phyloP scores from a whole-genome alignment of 495 filamentous ascomycete genomes.

The Neurospora sublineolata region DNA sequence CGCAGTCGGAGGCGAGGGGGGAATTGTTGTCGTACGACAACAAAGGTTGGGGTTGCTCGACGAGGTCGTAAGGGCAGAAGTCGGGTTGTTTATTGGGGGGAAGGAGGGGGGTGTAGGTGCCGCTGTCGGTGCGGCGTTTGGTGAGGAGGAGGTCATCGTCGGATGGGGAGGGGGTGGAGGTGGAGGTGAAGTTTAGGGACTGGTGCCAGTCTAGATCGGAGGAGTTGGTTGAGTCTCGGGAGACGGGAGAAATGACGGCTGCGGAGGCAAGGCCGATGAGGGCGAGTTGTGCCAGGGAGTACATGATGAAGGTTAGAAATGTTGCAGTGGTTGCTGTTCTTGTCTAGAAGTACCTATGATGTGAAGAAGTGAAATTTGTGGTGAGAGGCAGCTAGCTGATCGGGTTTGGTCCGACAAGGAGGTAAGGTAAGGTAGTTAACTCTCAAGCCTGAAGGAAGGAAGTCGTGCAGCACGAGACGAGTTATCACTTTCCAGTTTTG shows the following conservation, averaged over 20 bases:
- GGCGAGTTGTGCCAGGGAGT: neutral
- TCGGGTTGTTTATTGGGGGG: neutral
- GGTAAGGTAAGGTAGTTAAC: neutral
- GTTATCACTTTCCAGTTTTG: neutral
- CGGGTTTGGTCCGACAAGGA: neutral
- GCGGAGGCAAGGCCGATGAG: neutral
- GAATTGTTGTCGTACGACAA: neutral
- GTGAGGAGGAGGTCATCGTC: neutral
- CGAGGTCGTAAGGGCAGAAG: neutral
- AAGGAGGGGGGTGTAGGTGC: neutral
- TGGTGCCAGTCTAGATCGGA: no score
- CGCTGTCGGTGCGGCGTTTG: neutral
- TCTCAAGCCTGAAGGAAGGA: neutral
- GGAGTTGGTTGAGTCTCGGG: neutral
- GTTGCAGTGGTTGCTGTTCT: neutral
- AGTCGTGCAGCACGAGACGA: neutral
- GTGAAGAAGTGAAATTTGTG: neutral
- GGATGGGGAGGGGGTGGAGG: neutral
- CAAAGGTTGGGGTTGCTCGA: neutral
- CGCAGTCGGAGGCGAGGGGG: neutral
- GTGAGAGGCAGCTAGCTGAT: neutral
- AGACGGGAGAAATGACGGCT: neutral
- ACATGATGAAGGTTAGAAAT: neutral
- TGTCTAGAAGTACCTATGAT: neutral
- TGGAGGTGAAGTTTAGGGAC: neutral